These are phyloP conservation scores for Solanum pimpinellifolium DNA, from an alignment of 257 asterid species.

Conservation along the genomic window DNA sequence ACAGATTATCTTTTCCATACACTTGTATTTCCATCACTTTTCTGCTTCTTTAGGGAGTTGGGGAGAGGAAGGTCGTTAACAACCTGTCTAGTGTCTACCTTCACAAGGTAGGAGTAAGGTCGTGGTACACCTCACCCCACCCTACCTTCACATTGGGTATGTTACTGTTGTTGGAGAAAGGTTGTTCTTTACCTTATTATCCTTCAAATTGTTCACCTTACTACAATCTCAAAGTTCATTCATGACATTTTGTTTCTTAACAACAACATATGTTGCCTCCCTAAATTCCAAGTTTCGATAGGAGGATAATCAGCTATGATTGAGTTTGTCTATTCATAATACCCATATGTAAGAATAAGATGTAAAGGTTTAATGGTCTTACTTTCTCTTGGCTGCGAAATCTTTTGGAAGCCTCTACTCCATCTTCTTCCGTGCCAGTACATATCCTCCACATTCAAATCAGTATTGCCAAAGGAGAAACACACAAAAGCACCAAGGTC, in stretches of 20 bases:
- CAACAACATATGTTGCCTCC: background rate
- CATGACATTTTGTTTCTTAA: background rate
- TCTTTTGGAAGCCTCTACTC: background rate
- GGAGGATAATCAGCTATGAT: background rate
- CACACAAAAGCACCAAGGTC: background rate
- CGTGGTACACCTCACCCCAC: background rate
- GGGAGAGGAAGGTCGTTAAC: background rate
- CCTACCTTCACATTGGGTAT: background rate
- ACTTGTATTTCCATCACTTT: background rate
- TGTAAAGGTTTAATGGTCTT: background rate
- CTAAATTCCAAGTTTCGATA: background rate
- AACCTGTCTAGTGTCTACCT: background rate
- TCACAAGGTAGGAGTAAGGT: background rate
- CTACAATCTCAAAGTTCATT: background rate
- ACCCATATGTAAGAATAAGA: background rate
- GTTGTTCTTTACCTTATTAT: background rate
- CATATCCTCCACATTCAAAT: background rate
- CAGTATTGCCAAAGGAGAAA: background rate
- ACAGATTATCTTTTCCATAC: background rate
- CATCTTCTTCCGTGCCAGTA: background rate
- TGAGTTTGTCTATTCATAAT: background rate
- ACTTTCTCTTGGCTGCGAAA: background rate
- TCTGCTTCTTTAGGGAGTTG: background rate
- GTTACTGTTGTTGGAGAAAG: background rate
- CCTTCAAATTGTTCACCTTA: background rate